Conservation (phyloP, 208 protist genomes). For the Acanthamoeba sp. region DNA sequence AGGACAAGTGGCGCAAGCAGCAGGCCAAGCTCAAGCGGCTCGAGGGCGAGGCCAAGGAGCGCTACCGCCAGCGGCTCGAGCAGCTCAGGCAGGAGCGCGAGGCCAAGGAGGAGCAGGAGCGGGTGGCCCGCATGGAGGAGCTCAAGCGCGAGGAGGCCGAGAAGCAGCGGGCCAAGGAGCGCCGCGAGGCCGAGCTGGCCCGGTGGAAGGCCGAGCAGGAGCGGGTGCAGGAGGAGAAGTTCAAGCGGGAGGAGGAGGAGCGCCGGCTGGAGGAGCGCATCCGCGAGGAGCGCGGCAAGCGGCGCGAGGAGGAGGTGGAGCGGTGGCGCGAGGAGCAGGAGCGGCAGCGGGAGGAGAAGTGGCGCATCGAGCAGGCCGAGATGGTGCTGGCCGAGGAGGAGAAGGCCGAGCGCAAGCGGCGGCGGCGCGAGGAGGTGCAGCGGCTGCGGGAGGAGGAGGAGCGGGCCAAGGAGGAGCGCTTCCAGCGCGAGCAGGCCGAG, state of each 20-base stretch:
- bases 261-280: background rate
- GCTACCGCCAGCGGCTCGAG: slow-evolving; percentile 52
- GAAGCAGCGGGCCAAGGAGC: background rate
- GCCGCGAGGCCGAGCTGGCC: slow-evolving; percentile 37
- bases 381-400: background rate
- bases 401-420: slow-evolving; percentile 1
- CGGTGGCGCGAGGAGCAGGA: slow-evolving; percentile 59
- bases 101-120: slow-evolving; percentile 31
- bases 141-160: background rate
- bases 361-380: slow-evolving; percentile 47
- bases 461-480: slow-evolving; percentile 8
- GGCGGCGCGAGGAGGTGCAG: background rate
- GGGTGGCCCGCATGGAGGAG: background rate
- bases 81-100: slow-evolving; percentile 70
- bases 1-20: slow-evolving; percentile 27
- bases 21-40: slow-evolving; percentile 65
- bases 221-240: slow-evolving; percentile 42
- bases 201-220: background rate
- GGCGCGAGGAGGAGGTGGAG: slow-evolving; percentile 19
- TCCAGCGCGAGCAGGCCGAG: background rate
- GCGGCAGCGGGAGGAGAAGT: slow-evolving; percentile 48
- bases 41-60: slow-evolving; percentile 69
- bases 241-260: slow-evolving; percentile 41
- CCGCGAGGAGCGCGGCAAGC: background rate
- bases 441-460: slow-evolving; percentile 70